Conservation (phyloP, 495 filamentous ascomycete species). For the Amphirosellinia nigrospora region DNA sequence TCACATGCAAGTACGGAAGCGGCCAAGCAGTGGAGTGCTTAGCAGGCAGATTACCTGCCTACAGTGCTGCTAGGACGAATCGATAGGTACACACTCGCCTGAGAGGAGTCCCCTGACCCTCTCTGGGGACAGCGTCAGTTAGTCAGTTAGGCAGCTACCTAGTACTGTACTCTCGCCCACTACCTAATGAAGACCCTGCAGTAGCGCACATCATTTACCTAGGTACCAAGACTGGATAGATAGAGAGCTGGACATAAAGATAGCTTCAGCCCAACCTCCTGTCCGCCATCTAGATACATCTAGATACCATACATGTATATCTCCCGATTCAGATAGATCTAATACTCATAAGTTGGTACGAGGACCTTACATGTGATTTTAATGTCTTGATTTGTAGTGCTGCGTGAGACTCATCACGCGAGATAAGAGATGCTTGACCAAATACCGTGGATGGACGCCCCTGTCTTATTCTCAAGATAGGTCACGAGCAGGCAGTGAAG, state of each 20-base stretch:
- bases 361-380: not conserved
- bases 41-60: not conserved
- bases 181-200: slow-evolving; percentile 9
- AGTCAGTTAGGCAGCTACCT: no score
- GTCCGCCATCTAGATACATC: not conserved
- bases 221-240: not conserved
- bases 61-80: not conserved
- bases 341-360: not conserved
- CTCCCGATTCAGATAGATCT: not conserved
- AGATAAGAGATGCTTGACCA: slow-evolving; percentile 1
- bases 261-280: not conserved
- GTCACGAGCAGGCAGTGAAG: slow-evolving; percentile 16
- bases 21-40: not conserved
- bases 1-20: slow-evolving; percentile 15
- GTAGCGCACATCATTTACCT: not conserved
- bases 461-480: not conserved
- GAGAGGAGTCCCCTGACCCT: not conserved
- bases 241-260: no score
- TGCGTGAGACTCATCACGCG: not conserved
- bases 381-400: not conserved
- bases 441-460: not conserved
- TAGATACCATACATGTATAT: not conserved
- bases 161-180: no score
- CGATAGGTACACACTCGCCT: not conserved
- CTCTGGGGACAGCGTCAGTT: not conserved